Evolutionary conservation across 2,329 filamentous ascomycete genomes (phyloP), one percentile per base, ranked within the genome.

Genomic region (Aspergillus versicolor): DNA sequence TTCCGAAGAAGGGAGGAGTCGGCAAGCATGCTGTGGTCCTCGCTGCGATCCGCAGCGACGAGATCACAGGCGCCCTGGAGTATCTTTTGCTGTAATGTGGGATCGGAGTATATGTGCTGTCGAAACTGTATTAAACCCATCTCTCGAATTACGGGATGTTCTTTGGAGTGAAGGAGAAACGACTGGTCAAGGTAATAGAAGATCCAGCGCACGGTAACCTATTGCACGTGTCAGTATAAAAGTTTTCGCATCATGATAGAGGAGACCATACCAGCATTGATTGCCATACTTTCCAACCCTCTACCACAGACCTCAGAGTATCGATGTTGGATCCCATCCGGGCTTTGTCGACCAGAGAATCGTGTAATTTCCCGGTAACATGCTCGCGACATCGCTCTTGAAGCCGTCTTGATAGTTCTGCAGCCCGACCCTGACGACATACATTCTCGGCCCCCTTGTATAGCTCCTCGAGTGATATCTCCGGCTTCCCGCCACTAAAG

Each of bases 171-270:
- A 2, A 96, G 79, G 7, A 99, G 81, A 69, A 92, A 97, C 2
- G 92, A 90, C 61, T 94, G 87, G 71, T 99, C 93, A 63, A 99
- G 83, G 69, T 92, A 99, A 77, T 92, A 96, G 75, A 97, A 97
- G 40, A 95, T 89, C 61, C 90, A 93, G 48, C 92, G 86, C 52
- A 99, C 84, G 13, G 88, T 87, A 63, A 87, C 84, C 87, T 92
- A 64, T 47, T 17, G 9, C 13, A 7, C 17, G 48, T 27, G 47
- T 52, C 15, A 56, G 22, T 47, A 52, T 11, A 19, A 37, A 5
- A n/a, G 5, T n/a, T 15, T 32, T 17, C 8, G n/a, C 15, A 13
- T 7, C 11, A 37, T 6, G 7, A 7, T 11, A 46, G 21, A 12
- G 2, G 24, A 27, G 15, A 7, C 11, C 84, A 64, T 79, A 90